Base-by-base conservation (phyloP, 164 flowering plant genomes). In the Nymphaea colorata region DNA sequence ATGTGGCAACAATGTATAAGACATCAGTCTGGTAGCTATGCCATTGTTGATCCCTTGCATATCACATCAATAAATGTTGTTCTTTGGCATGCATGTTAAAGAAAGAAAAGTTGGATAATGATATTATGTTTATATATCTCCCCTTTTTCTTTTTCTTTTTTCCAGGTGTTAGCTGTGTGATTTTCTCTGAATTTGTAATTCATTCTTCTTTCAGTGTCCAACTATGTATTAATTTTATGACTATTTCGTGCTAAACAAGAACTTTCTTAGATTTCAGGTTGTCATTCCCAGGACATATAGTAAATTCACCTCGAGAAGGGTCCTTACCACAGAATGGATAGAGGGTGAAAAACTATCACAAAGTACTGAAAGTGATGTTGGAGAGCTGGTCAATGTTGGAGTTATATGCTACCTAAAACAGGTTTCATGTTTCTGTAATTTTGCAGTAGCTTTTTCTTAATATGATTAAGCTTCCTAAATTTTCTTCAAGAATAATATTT, bases 371-470 rank as follows among this genome's bases (percentile, higher is more conserved):
- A 86, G 87, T 82, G 99, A 95, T 86, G 99, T 95, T 70, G 98
- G 99, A 47, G 91, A 87, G 65, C 82, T 95, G 69, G 99, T 95
- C 42, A 95, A 85, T 82, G 99, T 95, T 77, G 99, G 99, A 74
- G 96, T 95, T 63, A 95, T 95, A 80, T 95, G 99, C 85, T 95
- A 95, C 79, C 82, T 95, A 53, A 95, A 95, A 79, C 99, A 95
- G 99, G 99, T 90, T 81, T 62, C 7, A 2, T 47, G 36, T 47
- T 47, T 47, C 12, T 47, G 5, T 2, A 47, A 47, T 47, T 47
- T 2, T 47, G 2, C 11, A n/a, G n/a, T n/a, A n/a, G n/a, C 12
- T 14, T 47, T 47, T 47, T 47, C 55, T 47, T 3, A 47, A 2
- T 47, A 47, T 47, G 12, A 47, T 47, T 14, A 47, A 14, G 7